Base-by-base conservation (phyloP, 768 basidiomycete species). In the Rhizopogon sp. region DNA sequence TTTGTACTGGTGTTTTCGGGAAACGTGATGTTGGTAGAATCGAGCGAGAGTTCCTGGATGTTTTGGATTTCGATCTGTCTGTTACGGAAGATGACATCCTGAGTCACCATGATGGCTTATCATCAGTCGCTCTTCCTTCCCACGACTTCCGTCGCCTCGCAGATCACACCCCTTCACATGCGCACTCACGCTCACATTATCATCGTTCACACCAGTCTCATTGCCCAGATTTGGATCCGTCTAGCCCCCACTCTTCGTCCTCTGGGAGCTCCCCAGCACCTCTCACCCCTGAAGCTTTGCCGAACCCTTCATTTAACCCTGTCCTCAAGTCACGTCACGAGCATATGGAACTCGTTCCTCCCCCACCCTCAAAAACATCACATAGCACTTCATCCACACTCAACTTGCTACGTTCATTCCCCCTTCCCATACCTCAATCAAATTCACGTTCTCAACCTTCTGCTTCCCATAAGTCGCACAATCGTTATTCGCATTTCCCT, bases 1-100 rank as follows among this genome's bases (percentile, higher is more conserved):
- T 87, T n/a, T 89, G 87, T 70, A 88, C 88, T 0, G 85, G 85
- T 31, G 84, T 90, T 28, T 90, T 90, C 66, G 87, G 88, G 60
- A 88, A 88, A 68, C 81, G 88, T 40, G 88, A 90, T 62, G 80
- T 89, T 28, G 87, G 87, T 44, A 81, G 88, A 60, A 89, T 90
- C 64, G 88, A 90, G 70, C 82, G 88, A 62, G 88, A 90, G 70
- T 89, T 87, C 69, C 79, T 90, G 46, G 85, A 87, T 58, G 88
- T 90, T 39, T 79, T 90, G 57, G 84, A 88, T 66, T 90, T 86
- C 62, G 84, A 90, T 64, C 78, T 90, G 40, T 74, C 77, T 54
- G 70, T 90, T 58, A 70, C 79, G 52, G 87, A 89, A 62, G 74
- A 74, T 40, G 87, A 89, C 62, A 59, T 90, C 56, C 76, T 89